Evolutionary conservation across 2,329 filamentous ascomycete species (phyloP).

Genomic region (Chrysoporthe cubensis): DNA sequence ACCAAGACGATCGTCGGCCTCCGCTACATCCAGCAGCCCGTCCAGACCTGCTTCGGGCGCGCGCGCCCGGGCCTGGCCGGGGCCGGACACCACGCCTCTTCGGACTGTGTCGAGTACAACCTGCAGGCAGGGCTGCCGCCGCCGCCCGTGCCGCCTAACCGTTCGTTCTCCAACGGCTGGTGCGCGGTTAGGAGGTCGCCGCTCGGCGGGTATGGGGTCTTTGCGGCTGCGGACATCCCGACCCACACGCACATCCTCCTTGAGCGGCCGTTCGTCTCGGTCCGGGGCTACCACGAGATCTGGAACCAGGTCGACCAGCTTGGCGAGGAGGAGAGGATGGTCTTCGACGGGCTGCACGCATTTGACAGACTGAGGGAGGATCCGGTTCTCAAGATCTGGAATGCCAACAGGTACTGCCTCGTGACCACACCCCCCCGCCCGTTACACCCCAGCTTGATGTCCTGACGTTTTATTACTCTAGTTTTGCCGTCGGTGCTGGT

Average conservation of each 20-base stretch:
- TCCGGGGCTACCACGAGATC: constrained; percentile 36
- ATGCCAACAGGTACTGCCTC: constrained; percentile 48
- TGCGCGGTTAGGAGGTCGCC: constrained; percentile 47
- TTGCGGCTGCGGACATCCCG: constrained; percentile 46
- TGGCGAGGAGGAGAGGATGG: constrained; percentile 33
- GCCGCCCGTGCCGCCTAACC: constrained; percentile 12
- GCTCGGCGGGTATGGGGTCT: constrained; percentile 51
- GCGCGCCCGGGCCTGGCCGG: too few species aligned
- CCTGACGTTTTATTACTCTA: constrained; percentile 13
- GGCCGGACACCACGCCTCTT: too few species aligned
- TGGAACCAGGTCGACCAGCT: constrained; percentile 43
- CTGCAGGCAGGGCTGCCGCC: too few species aligned
- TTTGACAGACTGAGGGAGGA: constrained; percentile 35
- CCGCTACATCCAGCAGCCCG: background rate
- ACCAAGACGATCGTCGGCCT: constrained; percentile 10
- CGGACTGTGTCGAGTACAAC: too few species aligned
- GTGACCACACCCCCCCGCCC: too few species aligned
- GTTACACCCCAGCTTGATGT: too few species aligned
- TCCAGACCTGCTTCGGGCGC: constrained; percentile 18
- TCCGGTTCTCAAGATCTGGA: constrained; percentile 45
- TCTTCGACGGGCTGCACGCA: constrained; percentile 45
- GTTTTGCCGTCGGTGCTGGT: constrained; percentile 32
- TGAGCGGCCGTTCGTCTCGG: constrained; percentile 48
- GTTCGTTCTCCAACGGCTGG: constrained; percentile 42
- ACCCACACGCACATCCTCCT: constrained; percentile 46